Evolutionary conservation across 2,329 filamentous ascomycete species (phyloP), one percentile per base, ranked within the genome.

Genomic region (Diaporthe nobilis): DNA sequence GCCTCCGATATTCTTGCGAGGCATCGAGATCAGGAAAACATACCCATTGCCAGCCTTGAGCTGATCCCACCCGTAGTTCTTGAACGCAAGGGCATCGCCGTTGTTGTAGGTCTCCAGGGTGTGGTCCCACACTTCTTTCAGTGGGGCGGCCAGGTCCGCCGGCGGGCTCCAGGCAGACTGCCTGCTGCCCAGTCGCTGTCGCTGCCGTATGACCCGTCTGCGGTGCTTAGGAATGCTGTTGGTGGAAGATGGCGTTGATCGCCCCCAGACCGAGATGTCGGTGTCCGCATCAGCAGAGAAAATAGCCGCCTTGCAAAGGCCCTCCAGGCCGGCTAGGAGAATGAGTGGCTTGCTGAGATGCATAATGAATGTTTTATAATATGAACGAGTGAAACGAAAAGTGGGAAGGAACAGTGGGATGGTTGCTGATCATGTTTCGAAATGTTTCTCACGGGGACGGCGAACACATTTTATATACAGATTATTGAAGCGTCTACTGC

Each of bases 261-360:
- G 63, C 1, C 22, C 63, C 63, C 63, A 68, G 44, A 68, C 63
- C 44, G 63, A 68, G 63, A 53, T n/a, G 22, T 68, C 63, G 3
- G 13, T 17, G 63, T 68, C 63, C 0, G 63, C 63, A 51, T 68
- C 63, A 51, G 63, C 63, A 68, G 63, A 68, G 44, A 68, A 68
- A 20, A 68, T 68, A 51, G 42, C 63, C 63, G 63, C 63, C 44
- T 49, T 22, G 63, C 44, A 49, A 20, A 68, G 44, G 44, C 63
- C 53, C 63, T 68, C 63, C 44, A 68, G 63, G 44, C 63, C 63
- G 47, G 63, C 63, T 68, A 68, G 63, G 44, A 68, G 44, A 68
- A 68, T 37, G 63, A 68, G 63, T 68, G 63, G 44, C 63, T 68
- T 68, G 63, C 44, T 68, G 63, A 68, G 39, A 68, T 51, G 63